Base-by-base conservation (phyloP, 2,329 filamentous ascomycete species). In the Spiromastix sp. region DNA sequence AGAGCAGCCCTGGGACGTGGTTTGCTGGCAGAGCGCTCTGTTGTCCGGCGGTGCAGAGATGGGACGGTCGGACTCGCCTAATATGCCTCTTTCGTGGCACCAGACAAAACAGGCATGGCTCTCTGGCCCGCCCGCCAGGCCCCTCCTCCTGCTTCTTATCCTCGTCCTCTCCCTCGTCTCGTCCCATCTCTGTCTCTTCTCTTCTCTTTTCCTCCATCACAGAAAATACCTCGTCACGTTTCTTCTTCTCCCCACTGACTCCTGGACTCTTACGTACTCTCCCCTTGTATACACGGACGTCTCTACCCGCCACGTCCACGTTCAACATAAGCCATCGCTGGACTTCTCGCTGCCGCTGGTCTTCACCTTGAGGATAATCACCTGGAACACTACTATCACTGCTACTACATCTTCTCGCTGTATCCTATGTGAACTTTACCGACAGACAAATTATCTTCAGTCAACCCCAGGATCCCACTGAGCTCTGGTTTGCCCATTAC, bases 31-130 rank as follows among this genome's bases (percentile, higher is more conserved):
- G n/a, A n/a, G n/a, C n/a, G n/a, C n/a, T n/a, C n/a, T n/a, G n/a
- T n/a, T n/a, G n/a, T n/a, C n/a, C n/a, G n/a, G n/a, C n/a, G n/a
- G n/a, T n/a, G n/a, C n/a, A n/a, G n/a, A n/a, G n/a, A n/a, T n/a
- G n/a, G n/a, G n/a, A n/a, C n/a, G n/a, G n/a, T n/a, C n/a, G n/a
- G n/a, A 16, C 13, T 28, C 32, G 12, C 28, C 12, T 15, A 30
- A 13, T 20, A 25, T 28, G 34, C 39, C 42, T 36, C 48, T 45
- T 53, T 60, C 57, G 59, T 61, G 57, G 59, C 59, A 59, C 59
- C 59, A 56, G 45, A 49, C 49, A 53, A 39, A 30, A 6, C 31
- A n/a, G 21, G 8, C 9, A 11, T 26, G 17, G 15, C n/a, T 27
- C 17, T 38, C 25, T 12, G 40, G 37, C 11, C 38, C 41, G 24